Evolutionary conservation across 495 filamentous ascomycete species (phyloP).

Genomic region (Penicillium egyptiacum): DNA sequence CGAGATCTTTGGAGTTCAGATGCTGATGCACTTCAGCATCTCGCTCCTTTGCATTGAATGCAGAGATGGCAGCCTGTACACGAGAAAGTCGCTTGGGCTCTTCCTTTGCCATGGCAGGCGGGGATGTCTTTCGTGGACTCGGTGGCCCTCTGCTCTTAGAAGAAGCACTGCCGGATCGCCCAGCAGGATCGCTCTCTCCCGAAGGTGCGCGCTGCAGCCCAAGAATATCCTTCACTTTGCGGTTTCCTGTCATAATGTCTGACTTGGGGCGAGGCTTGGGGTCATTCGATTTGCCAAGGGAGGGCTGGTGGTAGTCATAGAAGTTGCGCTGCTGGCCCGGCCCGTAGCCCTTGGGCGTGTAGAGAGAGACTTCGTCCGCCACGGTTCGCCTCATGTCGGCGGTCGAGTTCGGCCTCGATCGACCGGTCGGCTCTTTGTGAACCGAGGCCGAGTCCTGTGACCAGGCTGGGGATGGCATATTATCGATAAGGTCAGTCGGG

Average conservation of each 20-base stretch:
- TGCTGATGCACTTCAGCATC: conserved; percentile 44
- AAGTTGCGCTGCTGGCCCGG: conserved; percentile 67
- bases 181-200: conserved; percentile 19
- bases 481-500: conserved; percentile 46
- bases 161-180: conserved; percentile 19
- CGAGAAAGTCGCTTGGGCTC: conserved; percentile 46
- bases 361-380: conserved; percentile 61
- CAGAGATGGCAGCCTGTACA: conserved; percentile 66
- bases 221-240: conserved; percentile 40
- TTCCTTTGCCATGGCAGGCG: conserved; percentile 25
- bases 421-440: conserved; percentile 36
- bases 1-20: conserved; percentile 47
- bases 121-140: conserved; percentile 22
- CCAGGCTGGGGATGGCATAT: conserved; percentile 71
- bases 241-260: conserved; percentile 42
- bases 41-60: conserved; percentile 53
- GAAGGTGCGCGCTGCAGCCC: conserved; percentile 29
- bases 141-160: conserved; percentile 22
- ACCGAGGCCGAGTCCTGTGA: conserved; percentile 62
- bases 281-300: conserved; percentile 44
- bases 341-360: conserved; percentile 60
- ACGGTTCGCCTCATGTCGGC: conserved; percentile 45
- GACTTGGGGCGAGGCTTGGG: conserved; percentile 54
- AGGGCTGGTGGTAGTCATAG: conserved; percentile 56
- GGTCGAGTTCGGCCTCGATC: conserved; percentile 22